Evolutionary conservation across 2,329 filamentous ascomycete genomes (phyloP), one percentile per base, ranked within the genome.

Genomic region (Didymella pomorum): DNA sequence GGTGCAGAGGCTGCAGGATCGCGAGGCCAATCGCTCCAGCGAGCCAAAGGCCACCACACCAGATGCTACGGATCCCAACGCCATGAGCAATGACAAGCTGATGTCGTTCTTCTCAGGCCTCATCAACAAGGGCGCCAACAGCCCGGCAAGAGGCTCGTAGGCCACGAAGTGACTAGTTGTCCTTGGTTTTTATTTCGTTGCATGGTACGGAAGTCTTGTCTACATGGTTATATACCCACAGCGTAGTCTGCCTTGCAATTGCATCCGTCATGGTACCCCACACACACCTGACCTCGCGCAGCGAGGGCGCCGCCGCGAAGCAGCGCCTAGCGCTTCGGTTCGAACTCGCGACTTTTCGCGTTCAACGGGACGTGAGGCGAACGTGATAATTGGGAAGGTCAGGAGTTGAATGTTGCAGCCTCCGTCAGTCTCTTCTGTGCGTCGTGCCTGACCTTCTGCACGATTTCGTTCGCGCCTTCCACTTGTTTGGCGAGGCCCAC

Each of bases 1-100:
- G 90, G 80, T 97, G 57, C 90, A 93, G 76, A 87, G 90, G 68
- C 82, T 96, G 60, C 93, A 93, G 71, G 76, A 78, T 50, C 76
- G 76, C 16, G 74, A 78, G 67, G 73, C 75, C 28, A 76, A 58
- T 37, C 72, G 75, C 33, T 52, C 64, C 33, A 67, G 62, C 44
- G 71, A 72, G 18, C 62, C 69, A 7, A 71, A 73, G 39, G 61
- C 68, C 28, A 68, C 70, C 46, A 64, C 69, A 11, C 59, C 69
- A 1, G 63, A 68, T 16, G 55, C 65, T 16, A 64, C 71, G 20
- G 73, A 75, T 45, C 60, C 70, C 2, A 67, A 65, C 20, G 74
- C 75, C 55, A 71, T 75, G 62, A 74, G 76, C 56, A 78, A 78
- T 59, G 76, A 78, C 18, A 75, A 76, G 50, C 67, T 78, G 33